Evolutionary conservation across 305 asterid genomes (phyloP).

Genomic region (Fraxinus floribunda): DNA sequence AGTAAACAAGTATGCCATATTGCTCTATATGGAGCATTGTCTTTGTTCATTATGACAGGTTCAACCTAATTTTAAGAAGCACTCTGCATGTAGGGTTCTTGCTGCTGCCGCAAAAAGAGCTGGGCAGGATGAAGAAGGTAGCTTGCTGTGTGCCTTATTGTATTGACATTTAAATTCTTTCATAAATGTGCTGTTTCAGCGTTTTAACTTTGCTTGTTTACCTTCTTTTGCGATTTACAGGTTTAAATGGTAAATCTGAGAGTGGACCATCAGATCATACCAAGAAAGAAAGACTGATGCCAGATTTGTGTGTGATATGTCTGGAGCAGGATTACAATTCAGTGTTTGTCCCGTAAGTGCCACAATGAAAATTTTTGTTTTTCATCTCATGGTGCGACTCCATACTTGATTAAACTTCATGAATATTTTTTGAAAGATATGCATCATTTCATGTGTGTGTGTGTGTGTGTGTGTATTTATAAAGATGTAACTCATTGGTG

Average conservation of each 20-base stretch:
- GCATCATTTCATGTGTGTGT: background rate
- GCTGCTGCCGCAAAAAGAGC: slow-evolving; percentile 87
- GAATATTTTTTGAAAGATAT: background rate
- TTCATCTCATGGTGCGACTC: slow-evolving; percentile 8
- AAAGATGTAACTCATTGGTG: background rate
- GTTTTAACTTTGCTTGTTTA: slow-evolving; percentile 18
- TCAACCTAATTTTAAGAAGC: slow-evolving; percentile 2
- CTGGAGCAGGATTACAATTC: slow-evolving; percentile 94
- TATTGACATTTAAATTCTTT: background rate
- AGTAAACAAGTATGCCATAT: background rate
- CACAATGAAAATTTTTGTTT: slow-evolving; percentile 19
- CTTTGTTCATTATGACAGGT: background rate
- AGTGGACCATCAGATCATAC: slow-evolving; percentile 48
- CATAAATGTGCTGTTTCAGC: background rate
- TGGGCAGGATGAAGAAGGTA: slow-evolving; percentile 74
- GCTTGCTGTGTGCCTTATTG: slow-evolving; percentile 17
- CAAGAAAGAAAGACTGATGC: slow-evolving; percentile 58
- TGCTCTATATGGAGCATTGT: background rate
- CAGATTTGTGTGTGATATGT: slow-evolving; percentile 93
- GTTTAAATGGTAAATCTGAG: slow-evolving; percentile 54
- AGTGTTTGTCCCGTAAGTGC: slow-evolving; percentile 91
- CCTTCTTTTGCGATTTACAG: slow-evolving; percentile 33
- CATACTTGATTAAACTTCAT: background rate
- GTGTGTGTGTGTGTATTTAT: background rate
- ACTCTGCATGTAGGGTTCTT: slow-evolving; percentile 65